These are phyloP conservation scores for Ustulina deusta DNA, from an alignment of 2,329 filamentous ascomycete species.

Conservation along the genomic window DNA sequence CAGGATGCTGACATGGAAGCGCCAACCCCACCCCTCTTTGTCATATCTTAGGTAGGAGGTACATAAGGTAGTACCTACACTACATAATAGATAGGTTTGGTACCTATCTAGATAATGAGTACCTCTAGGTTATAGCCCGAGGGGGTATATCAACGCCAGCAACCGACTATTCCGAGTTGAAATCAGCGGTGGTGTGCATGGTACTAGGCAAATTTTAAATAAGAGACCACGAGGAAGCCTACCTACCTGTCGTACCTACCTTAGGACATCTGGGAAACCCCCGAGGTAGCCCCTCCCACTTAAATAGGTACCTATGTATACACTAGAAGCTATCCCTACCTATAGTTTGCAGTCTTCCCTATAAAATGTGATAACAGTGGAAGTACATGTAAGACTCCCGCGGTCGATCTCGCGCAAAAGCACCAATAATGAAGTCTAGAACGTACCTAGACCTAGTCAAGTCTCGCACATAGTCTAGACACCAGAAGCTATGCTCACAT, in stretches of 20 bases:
- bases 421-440: neutral
- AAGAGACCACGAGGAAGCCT: neutral
- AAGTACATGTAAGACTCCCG: constrained; percentile 1
- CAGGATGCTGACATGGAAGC: neutral
- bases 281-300: neutral
- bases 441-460: neutral
- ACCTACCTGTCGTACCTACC: too few species aligned
- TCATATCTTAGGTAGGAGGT: too few species aligned
- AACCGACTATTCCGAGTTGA: neutral
- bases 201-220: neutral
- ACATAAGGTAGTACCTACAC: too few species aligned
- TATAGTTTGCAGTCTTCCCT: neutral
- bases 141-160: neutral
- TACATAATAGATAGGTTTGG: too few species aligned
- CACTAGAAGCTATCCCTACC: neutral
- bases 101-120: too few species aligned
- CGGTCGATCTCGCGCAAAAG: neutral
- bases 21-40: neutral
- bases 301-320: neutral
- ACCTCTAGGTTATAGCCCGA: too few species aligned
- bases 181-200: neutral
- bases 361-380: neutral
- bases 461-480: neutral
- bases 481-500: neutral
- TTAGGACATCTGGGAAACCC: too few species aligned